phyloP scores from a whole-genome alignment of 345 rosid genomes.

The Hibiscus trionum region DNA sequence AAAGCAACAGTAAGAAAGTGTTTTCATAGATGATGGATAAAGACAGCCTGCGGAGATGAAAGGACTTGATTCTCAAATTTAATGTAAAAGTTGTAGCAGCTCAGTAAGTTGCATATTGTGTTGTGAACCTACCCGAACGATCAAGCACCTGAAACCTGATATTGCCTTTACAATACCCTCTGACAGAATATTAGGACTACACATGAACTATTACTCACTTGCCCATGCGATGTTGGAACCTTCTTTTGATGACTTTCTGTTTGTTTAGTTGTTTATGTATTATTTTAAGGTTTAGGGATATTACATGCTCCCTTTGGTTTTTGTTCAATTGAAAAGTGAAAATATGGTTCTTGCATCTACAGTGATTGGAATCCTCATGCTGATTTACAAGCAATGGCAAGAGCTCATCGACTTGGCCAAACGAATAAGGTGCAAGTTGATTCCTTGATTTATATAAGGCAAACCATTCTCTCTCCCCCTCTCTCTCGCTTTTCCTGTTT shows the following conservation, averaged over 20 bases:
- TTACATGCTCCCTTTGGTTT: background rate
- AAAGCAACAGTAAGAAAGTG: background rate
- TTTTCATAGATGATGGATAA: background rate
- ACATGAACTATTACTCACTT: background rate
- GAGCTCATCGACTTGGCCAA: constrained; percentile 99
- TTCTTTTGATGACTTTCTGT: background rate
- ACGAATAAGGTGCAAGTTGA: constrained; percentile 67
- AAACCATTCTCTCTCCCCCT: background rate
- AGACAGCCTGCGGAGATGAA: background rate
- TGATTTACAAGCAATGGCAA: constrained; percentile 99
- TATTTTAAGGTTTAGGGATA: background rate
- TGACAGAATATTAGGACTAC: background rate
- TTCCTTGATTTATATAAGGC: constrained; percentile 2
- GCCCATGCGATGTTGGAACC: background rate
- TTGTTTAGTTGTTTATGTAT: background rate
- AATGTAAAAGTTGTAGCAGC: background rate
- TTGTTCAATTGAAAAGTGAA: background rate
- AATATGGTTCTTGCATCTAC: constrained; percentile 23
- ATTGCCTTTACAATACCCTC: background rate
- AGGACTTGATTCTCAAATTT: background rate
- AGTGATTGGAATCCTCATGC: constrained; percentile 99
- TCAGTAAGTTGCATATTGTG: background rate
- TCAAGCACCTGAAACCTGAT: background rate
- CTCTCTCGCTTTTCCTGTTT: background rate
- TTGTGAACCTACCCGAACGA: background rate